Conservation (phyloP, 2,329 filamentous ascomycete species). For the Penicillium sp. region DNA sequence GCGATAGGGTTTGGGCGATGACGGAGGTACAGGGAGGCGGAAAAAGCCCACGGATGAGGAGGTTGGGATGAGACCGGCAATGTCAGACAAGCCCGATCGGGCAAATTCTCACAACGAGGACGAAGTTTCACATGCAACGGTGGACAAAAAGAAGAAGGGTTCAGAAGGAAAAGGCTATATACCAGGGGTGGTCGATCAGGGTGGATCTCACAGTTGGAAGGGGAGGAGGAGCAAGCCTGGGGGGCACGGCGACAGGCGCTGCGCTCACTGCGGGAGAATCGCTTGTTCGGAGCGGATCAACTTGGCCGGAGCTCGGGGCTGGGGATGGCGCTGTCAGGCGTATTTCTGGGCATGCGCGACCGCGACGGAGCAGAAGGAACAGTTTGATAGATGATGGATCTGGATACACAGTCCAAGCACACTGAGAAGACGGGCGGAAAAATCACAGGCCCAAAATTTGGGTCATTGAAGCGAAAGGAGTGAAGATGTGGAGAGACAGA, state of each 20-base stretch:
- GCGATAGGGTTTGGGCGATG: slow-evolving; percentile 17
- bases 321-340: slow-evolving; percentile 28
- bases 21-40: slow-evolving; percentile 22
- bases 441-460: too few species aligned
- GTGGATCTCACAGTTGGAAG: slow-evolving; percentile 26
- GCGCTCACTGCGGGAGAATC: slow-evolving; percentile 27
- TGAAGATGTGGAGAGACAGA: neutral
- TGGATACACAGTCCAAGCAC: neutral
- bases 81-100: slow-evolving; percentile 21
- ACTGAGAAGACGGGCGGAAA: neutral
- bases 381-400: neutral
- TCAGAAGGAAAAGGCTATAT: slow-evolving; percentile 6
- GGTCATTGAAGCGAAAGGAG: neutral
- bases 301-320: slow-evolving; percentile 26
- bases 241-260: slow-evolving; percentile 18
- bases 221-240: slow-evolving; percentile 16
- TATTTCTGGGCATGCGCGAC: slow-evolving; percentile 32
- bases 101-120: slow-evolving; percentile 10
- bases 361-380: neutral
- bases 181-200: slow-evolving; percentile 9
- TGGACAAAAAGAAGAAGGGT: slow-evolving; percentile 12
- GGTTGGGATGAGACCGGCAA: slow-evolving; percentile 13
- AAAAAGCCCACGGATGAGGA: slow-evolving; percentile 18
- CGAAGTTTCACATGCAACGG: slow-evolving; percentile 12
- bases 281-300: slow-evolving; percentile 37